phyloP scores from a whole-genome alignment of 2,329 filamentous ascomycete species.

The Pyrenochaeta sp. region DNA sequence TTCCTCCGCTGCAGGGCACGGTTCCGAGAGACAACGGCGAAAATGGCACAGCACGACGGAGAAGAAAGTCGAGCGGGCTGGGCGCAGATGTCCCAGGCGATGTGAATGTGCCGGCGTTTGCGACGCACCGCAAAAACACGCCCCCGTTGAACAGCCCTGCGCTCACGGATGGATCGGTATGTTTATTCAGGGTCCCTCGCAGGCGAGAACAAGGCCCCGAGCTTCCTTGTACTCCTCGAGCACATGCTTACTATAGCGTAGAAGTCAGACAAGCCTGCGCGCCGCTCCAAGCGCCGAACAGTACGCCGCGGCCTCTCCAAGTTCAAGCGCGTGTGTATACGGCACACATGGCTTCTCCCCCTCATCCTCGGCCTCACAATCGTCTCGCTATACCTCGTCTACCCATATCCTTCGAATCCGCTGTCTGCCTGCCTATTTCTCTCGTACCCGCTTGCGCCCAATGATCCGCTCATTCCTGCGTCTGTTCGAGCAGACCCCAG shows the following conservation, averaged over 20 bases:
- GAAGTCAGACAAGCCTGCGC: slow-evolving; percentile 34
- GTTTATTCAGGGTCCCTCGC: not conserved
- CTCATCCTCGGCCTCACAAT: slow-evolving; percentile 72
- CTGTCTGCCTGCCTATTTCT: slow-evolving; percentile 86
- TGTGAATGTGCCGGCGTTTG: slow-evolving; percentile 60
- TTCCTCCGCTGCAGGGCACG: slow-evolving; percentile 39
- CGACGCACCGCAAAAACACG: slow-evolving; percentile 50
- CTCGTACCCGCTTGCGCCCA: slow-evolving; percentile 77
- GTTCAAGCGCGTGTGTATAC: slow-evolving; percentile 56
- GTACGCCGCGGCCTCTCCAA: slow-evolving; percentile 55
- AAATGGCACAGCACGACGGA: slow-evolving; percentile 32
- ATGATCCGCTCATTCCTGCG: slow-evolving; percentile 39
- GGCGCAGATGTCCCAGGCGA: slow-evolving; percentile 63
- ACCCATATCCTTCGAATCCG: slow-evolving; percentile 81
- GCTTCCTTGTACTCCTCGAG: not conserved
- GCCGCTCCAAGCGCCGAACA: slow-evolving; percentile 58
- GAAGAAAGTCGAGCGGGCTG: slow-evolving; percentile 58
- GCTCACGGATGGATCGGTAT: slow-evolving; percentile 29
- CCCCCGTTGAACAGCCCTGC: slow-evolving; percentile 26
- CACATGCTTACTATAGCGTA: slow-evolving; percentile 13
- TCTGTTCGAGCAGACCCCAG: slow-evolving; percentile 50
- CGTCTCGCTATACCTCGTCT: slow-evolving; percentile 73
- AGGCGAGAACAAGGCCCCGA: not conserved
- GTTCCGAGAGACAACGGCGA: slow-evolving; percentile 14
- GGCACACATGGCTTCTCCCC: slow-evolving; percentile 72